Percentiles rank a stretch among this genome's conserved stretches.
These are phyloP conservation scores for Scheffersomyces quercinus DNA, from an alignment of 1,139 yeast genomes.

Conservation along the genomic window DNA sequence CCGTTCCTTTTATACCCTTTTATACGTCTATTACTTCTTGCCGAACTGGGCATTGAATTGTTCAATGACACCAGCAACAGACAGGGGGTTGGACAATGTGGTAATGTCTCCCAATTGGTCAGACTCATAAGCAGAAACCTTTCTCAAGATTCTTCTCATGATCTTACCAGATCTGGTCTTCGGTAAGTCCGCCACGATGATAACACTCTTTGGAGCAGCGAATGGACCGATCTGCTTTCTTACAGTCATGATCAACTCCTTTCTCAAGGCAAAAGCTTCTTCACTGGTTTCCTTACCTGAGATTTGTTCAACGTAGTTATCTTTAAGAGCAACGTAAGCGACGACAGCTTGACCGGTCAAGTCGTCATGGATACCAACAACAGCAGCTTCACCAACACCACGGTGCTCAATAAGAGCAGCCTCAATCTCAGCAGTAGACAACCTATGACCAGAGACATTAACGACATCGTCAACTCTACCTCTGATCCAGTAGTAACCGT, in stretches of 20 bases:
- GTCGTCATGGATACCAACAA: slow-evolving; percentile 92
- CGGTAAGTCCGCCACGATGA: slow-evolving; percentile 88
- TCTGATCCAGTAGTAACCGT: slow-evolving; percentile 97
- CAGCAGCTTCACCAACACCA: slow-evolving; percentile 89
- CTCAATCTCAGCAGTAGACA: slow-evolving; percentile 96
- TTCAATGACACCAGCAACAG: slow-evolving; percentile 73
- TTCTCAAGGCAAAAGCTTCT: slow-evolving; percentile 63
- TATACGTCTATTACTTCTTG: slow-evolving; percentile 31
- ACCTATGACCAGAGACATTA: slow-evolving; percentile 95
- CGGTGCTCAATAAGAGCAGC: slow-evolving; percentile 82
- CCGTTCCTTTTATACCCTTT: neutral
- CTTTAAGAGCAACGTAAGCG: slow-evolving; percentile 88
- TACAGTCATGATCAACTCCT: slow-evolving; percentile 81
- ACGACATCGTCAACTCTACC: slow-evolving; percentile 99
- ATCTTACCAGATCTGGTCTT: slow-evolving; percentile 98
- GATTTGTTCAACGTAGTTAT: slow-evolving; percentile 41
- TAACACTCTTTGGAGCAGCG: slow-evolving; percentile 94
- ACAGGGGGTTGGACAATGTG: slow-evolving; percentile 85
- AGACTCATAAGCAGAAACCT: slow-evolving; percentile 84
- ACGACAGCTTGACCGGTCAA: slow-evolving; percentile 97
- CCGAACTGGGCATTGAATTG: slow-evolving; percentile 52
- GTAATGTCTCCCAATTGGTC: slow-evolving; percentile 92
- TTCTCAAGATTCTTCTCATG: slow-evolving; percentile 97
- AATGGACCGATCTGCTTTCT: slow-evolving; percentile 96
- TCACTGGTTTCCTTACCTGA: slow-evolving; percentile 49